Conservation (phyloP, 2,329 filamentous ascomycete genomes). For the Phoma herbarum region DNA sequence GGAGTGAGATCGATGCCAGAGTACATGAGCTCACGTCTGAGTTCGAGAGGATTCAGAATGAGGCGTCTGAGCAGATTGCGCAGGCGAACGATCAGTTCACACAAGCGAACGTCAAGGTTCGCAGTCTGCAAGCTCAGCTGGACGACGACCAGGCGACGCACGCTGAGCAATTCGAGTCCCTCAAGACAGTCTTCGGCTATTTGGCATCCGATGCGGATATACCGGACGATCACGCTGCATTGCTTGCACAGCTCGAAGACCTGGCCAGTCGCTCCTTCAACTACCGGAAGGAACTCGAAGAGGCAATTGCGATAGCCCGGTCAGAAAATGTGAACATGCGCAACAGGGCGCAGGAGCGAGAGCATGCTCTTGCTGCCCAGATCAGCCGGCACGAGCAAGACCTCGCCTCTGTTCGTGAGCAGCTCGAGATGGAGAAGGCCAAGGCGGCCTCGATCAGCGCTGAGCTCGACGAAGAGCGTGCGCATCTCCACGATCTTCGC, state of each 20-base stretch:
- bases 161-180: constrained; percentile 37
- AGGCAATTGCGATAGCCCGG: constrained; percentile 57
- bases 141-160: constrained; percentile 58
- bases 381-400: constrained; percentile 51
- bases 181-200: constrained; percentile 49
- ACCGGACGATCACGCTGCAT: constrained; percentile 50
- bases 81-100: constrained; percentile 52
- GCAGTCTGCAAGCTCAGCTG: constrained; percentile 67
- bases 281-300: constrained; percentile 56
- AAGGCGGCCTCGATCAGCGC: constrained; percentile 57
- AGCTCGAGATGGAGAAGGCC: constrained; percentile 58
- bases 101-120: constrained; percentile 50
- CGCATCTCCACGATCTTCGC: constrained; percentile 73
- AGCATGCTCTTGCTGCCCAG: constrained; percentile 48
- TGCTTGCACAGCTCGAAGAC: constrained; percentile 56
- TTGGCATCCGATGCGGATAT: constrained; percentile 47
- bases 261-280: constrained; percentile 54
- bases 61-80: constrained; percentile 60
- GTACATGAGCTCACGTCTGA: constrained; percentile 75
- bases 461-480: constrained; percentile 71
- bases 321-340: constrained; percentile 57
- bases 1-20: constrained; percentile 72
- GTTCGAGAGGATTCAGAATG: constrained; percentile 67
- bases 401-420: constrained; percentile 50
- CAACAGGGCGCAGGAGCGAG: constrained; percentile 52